Evolutionary conservation across 768 basidiomycete species (phyloP), one percentile per base, ranked within the genome.

Genomic region (Boletus insuetus): DNA sequence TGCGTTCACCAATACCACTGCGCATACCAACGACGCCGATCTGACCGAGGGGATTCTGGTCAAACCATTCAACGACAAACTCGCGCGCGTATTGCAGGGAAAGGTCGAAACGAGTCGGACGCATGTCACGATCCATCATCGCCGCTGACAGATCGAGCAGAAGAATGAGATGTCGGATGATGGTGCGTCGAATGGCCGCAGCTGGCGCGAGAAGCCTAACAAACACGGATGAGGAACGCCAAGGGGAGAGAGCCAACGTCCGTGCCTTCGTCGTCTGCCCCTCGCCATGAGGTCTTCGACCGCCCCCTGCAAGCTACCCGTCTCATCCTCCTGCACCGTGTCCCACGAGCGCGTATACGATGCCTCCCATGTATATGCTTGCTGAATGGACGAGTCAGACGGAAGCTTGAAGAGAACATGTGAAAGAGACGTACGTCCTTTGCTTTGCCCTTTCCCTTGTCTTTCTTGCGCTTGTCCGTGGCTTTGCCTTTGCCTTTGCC

Each of bases 21-120:
- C 94, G 79, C 83, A 98, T 93, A 6, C 91, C 93, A 17, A 98
- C 92, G 31, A 98, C 76, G 2, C 94, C 96, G 59, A 99, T 91
- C 73, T 98, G 97, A 20, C 96, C 95, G 13, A 99, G 79, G 1
- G 97, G 97, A 66, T 99, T 99, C 75, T 98, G 97, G 73, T 99
- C 97, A 71, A 98, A 99, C 95, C 96, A 99, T 69, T 99, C 97
- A 8, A 82, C 77, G 29, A 98, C 81, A 61, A 98, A 99, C 63
- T 92, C 91, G 54, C 94, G 82, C 14, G 94, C 83, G 68, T 95
- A 96, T 65, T 94, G 87, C 42, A 98, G 74, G 64, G 86, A 88
- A 32, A 99, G 72, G 66, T 97, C 95, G 62, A 96, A 95, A 53
- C 97, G 83, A 20, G 91, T 94, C 12, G 95, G 94, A 7, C 96